Evolutionary conservation across 306 rosid genomes (phyloP).

Genomic region (Lathyrus sativus): DNA sequence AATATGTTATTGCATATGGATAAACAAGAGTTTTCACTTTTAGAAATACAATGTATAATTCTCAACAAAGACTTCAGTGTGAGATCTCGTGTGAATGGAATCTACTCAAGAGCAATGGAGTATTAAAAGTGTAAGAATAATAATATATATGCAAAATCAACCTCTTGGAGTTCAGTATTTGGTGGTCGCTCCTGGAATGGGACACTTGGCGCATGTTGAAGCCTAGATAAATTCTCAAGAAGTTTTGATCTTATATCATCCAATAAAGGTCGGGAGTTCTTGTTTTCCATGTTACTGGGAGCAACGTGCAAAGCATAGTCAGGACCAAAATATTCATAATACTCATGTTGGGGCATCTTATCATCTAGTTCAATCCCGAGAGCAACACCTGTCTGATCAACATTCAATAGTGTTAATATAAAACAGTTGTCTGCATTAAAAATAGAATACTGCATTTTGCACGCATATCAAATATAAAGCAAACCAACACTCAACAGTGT

Average conservation of each 20-base stretch:
- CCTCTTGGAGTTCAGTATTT: conserved; percentile 49
- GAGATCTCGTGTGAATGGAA: no score
- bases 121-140: neutral
- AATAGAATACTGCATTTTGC: conserved; percentile 7
- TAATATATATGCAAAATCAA: conserved; percentile 24
- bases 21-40: neutral
- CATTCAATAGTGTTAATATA: conserved; percentile 35
- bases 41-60: conserved; percentile 6
- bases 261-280: conserved; percentile 48
- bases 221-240: conserved; percentile 48
- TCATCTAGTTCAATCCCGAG: conserved; percentile 55
- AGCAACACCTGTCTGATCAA: conserved; percentile 54
- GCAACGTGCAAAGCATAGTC: conserved; percentile 54
- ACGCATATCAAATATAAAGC: conserved; percentile 15
- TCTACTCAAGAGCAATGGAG: conserved; percentile 11
- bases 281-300: conserved; percentile 64
- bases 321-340: conserved; percentile 60
- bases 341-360: conserved; percentile 58
- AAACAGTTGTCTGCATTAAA: conserved; percentile 9
- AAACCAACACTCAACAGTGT: conserved; percentile 20
- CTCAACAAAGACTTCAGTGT: conserved; percentile 7
- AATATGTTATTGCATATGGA: neutral
- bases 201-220: conserved; percentile 59
- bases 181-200: conserved; percentile 59
- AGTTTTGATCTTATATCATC: conserved; percentile 47